These are phyloP conservation scores for Lichtheimia ramosa DNA, from an alignment of 371 early-diverging fungal species.

Conservation along the genomic window DNA sequence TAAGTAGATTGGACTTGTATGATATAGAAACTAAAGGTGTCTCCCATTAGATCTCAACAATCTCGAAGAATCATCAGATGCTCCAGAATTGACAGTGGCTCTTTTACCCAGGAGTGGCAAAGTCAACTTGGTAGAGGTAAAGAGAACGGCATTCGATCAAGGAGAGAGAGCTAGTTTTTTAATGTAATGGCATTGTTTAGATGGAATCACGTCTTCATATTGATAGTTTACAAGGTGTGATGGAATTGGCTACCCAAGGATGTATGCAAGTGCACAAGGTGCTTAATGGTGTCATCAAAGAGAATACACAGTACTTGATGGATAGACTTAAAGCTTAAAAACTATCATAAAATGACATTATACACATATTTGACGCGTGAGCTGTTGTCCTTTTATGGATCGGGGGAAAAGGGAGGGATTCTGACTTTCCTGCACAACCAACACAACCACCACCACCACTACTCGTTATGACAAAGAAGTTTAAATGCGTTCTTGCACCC, in stretches of 20 bases:
- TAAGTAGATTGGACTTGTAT: slow-evolving; percentile 32
- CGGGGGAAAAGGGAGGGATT: too few species aligned
- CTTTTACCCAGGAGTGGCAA: slow-evolving; percentile 82
- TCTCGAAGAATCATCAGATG: slow-evolving; percentile 85
- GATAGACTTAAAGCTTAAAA: slow-evolving; percentile 40
- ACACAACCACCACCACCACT: too few species aligned
- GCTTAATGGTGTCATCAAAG: slow-evolving; percentile 77
- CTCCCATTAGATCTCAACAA: slow-evolving; percentile 76
- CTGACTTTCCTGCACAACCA: neutral
- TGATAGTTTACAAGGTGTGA: slow-evolving; percentile 78
- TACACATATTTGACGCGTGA: neutral
- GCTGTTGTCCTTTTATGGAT: neutral
- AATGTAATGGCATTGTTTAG: slow-evolving; percentile 45
- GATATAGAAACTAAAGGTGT: too few species aligned
- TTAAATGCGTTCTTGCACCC: slow-evolving; percentile 39
- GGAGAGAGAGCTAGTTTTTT: too few species aligned
- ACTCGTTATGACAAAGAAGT: slow-evolving; percentile 9
- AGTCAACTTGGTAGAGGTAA: slow-evolving; percentile 72
- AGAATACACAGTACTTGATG: slow-evolving; percentile 51
- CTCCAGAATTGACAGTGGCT: slow-evolving; percentile 90
- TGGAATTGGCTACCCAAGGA: slow-evolving; percentile 80
- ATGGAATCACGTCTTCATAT: slow-evolving; percentile 89
- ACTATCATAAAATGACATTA: neutral
- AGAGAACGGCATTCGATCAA: too few species aligned
- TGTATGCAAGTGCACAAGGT: slow-evolving; percentile 78